Base-by-base conservation (phyloP, 2,329 filamentous ascomycete species). In the Claviceps capensis region DNA sequence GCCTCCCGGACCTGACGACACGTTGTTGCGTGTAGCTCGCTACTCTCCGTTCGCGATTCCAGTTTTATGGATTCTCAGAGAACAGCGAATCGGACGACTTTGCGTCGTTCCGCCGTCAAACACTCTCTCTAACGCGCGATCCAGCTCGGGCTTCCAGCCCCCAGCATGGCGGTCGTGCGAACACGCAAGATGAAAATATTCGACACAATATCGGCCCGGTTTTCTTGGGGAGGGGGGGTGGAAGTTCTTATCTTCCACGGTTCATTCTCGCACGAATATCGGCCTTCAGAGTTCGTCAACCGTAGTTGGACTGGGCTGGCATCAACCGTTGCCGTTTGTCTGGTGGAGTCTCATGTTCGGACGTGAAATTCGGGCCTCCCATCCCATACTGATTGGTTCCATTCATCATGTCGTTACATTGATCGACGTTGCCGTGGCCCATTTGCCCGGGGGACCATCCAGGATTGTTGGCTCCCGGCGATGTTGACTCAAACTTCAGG, bases 241-340 rank as follows among this genome's bases (percentile, higher is more conserved):
- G 8, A 30, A 30, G 36, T 44, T 23, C 14, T 43, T 1, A 23
- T 45, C 8, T 45, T 30, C 7, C 41, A 11, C 17, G 23, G 4
- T 22, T 22, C 41, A 22, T 23, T 13, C 22, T 43, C 41, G 41
- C 41, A 23, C 9, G 16, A 44, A 44, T 17, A 6, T 5, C 8
- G 43, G 36, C 17, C 16, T 22, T 17, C 14, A 41, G 23, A 19
- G n/a, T 22, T n/a, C 9, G 13, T 26, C 65, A 68, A 53, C 65
- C 65, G 60, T 71, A 74, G 55, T 63, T 68, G 17, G 66, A 64
- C 46, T 70, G 68, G 1, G 70, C 65, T 2, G 65, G 69, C 52
- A 74, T 76, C 49, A 77, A 53, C 45, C 77, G 67, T 58, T 78
- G 76, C 48, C 77, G 68, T 62, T 79, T 79, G 59, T 78, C 76